Base-by-base conservation (phyloP, 148 eudicot genomes). In the Diospyros lotus region DNA sequence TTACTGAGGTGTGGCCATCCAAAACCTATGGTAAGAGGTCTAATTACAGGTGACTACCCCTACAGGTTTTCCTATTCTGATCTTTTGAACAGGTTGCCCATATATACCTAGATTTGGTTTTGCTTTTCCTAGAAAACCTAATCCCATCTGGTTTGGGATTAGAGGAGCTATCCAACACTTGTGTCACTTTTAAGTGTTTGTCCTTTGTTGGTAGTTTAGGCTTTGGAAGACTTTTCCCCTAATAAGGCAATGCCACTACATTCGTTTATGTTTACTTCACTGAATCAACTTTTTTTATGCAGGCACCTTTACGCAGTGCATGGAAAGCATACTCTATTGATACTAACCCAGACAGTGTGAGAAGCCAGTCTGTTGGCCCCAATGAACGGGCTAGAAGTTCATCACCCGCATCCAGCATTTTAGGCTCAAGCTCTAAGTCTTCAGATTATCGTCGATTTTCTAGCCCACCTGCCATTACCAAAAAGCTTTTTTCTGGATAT, bases 241-340 rank as follows among this genome's bases (percentile, higher is more conserved):
- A 41, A 45, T 44, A 7, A 53, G 39, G 60, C 72, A 69, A 52
- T 10, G 12, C 39, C 1, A 5, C 59, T 39, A 4, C 61, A 46
- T 58, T 64, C 60, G 11, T 46, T 55, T 67, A 44, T 42, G 9
- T 58, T 40, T 12, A 41, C 38, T 52, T 51, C 73, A 63, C 64
- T 64, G n/a, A 64, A 13, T 50, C 53, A 69, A 55, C 2, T 6
- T 53, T 4, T 55, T 58, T 4, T 71, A 18, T 65, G 17, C 81
- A 87, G 90, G 79, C 86, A 39, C 82, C 82, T 65, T 77, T 74
- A 40, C 76, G 81, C 71, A 81, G 74, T 65, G 79, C 86, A 46
- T 69, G 83, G 79, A 82, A 77, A 73, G 80, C 73, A 55, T 71
- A 76, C 75, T 78, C 84, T 6, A 51, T 67, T 50, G 84, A 76